Evolutionary conservation across 2,329 filamentous ascomycete genomes (phyloP), one percentile per base, ranked within the genome.

Genomic region (Beauveria rudraprayagi): DNA sequence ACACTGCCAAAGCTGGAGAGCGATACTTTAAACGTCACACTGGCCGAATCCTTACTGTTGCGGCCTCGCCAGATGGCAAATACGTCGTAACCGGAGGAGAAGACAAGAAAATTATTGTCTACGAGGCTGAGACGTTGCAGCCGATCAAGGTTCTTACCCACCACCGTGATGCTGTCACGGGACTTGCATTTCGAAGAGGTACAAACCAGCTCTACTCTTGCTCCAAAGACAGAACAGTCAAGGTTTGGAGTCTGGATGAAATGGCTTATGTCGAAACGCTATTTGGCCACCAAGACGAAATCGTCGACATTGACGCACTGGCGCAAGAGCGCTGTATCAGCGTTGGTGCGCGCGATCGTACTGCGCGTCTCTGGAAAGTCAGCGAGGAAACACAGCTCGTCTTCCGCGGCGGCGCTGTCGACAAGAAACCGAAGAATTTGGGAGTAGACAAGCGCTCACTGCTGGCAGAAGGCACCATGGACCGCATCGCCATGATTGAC

Each of bases 351-450:
- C 83, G 94, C 65, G 94, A 99, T 73, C 87, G 93, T 61, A 97
- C 92, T 2, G 94, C 93, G 44, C 83, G 94, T 62, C 77, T 96
- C 67, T 99, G 94, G 94, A 97, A 97, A 75, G 92, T 99, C 1
- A 86, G 91, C 5, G 94, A 99, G 68, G 93, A 99, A 76, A 91
- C 89, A 1, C 94, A 99, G 72, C 83, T 99, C 7, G 92, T 97
- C 2, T 99, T 97, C 75, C 88, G 93, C 53, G 93, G 92, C 62
- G 91, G 92, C 64, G 89, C 86, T 47, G 78, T 80, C 28, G 80
- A 82, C 64, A 83, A 82, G 67, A 84, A 83, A 67, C 70, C 70
- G 40, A 69, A 81, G 67, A 69, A 69, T 3, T 68, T 72, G 3
- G 71, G 71, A 63, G 65, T 80, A 16, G 76, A 82, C 65, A 77